phyloP scores from a whole-genome alignment of 2,329 filamentous ascomycete genomes.

The Diaporthe longicolla region DNA sequence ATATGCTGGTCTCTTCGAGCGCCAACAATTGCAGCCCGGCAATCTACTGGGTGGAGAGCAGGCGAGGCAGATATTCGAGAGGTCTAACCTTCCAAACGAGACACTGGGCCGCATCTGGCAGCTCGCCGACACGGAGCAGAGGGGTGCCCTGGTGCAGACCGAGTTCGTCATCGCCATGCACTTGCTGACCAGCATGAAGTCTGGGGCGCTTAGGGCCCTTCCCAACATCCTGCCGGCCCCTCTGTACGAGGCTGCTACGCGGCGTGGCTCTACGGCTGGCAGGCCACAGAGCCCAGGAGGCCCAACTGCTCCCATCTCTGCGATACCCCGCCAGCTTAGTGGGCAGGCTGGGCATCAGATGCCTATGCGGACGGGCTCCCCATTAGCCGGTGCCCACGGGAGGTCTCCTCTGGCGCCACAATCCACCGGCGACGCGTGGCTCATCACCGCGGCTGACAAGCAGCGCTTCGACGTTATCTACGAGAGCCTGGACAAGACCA shows the following conservation, averaged over 20 bases:
- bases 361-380: constrained; percentile 74
- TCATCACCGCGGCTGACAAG: constrained; percentile 87
- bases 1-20: constrained; percentile 91
- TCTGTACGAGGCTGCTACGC: constrained; percentile 90
- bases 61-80: constrained; percentile 95
- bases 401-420: constrained; percentile 63
- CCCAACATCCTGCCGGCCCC: constrained; percentile 86
- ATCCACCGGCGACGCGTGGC: constrained; percentile 75
- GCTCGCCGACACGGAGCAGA: constrained; percentile 92
- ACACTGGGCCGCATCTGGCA: constrained; percentile 96
- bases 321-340: constrained; percentile 87
- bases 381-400: constrained; percentile 56
- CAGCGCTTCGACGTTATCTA: constrained; percentile 90
- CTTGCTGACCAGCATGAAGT: constrained; percentile 91
- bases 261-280: constrained; percentile 68
- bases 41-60: constrained; percentile 83
- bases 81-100: constrained; percentile 90
- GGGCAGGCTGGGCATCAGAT: constrained; percentile 66
- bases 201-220: constrained; percentile 82
- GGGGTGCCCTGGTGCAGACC: constrained; percentile 86
- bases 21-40: constrained; percentile 83
- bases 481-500: constrained; percentile 83
- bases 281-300: constrained; percentile 66
- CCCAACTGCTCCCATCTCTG: constrained; percentile 66
- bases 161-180: constrained; percentile 99